Evolutionary conservation across 192 early-diverging fungal genomes (phyloP).

Genomic region (Backusella parvicylindrica): DNA sequence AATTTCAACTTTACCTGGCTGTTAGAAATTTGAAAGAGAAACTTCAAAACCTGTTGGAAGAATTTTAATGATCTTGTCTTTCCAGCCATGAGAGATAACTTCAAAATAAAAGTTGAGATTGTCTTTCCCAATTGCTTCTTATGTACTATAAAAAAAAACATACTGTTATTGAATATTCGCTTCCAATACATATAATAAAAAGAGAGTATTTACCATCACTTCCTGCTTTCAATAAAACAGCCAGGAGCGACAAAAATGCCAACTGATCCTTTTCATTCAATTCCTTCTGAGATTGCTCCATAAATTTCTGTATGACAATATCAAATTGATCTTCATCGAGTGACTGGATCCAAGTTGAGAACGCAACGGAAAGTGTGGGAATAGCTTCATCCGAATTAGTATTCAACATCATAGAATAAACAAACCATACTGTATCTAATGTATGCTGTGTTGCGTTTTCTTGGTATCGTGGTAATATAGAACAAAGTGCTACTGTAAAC

Average conservation of each 20-base stretch:
- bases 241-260: slow-evolving; percentile 12
- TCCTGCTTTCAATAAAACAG: slow-evolving; percentile 13
- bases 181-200: neutral
- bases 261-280: neutral
- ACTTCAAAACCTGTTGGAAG: slow-evolving; percentile 26
- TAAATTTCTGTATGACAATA: neutral
- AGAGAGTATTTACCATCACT: slow-evolving; percentile 16
- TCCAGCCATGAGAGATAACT: slow-evolving; percentile 35
- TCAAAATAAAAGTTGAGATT: slow-evolving; percentile 35
- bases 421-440: slow-evolving; percentile 26
- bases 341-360: slow-evolving; percentile 11
- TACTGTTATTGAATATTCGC: neutral
- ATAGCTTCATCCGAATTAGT: neutral
- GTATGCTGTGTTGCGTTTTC: slow-evolving; percentile 6
- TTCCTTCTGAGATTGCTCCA: slow-evolving; percentile 11
- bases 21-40: slow-evolving; percentile 35
- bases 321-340: slow-evolving; percentile 12
- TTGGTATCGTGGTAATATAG: slow-evolving; percentile 11
- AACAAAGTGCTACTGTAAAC: slow-evolving; percentile 18
- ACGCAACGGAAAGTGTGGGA: neutral
- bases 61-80: slow-evolving; percentile 35
- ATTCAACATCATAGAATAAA: slow-evolving; percentile 14
- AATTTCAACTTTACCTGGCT: slow-evolving; percentile 24
- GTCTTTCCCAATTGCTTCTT: slow-evolving; percentile 34
- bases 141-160: slow-evolving; percentile 24